phyloP scores from a whole-genome alignment of 352 stramenopile genomes.

The Phytophthora europaea region DNA sequence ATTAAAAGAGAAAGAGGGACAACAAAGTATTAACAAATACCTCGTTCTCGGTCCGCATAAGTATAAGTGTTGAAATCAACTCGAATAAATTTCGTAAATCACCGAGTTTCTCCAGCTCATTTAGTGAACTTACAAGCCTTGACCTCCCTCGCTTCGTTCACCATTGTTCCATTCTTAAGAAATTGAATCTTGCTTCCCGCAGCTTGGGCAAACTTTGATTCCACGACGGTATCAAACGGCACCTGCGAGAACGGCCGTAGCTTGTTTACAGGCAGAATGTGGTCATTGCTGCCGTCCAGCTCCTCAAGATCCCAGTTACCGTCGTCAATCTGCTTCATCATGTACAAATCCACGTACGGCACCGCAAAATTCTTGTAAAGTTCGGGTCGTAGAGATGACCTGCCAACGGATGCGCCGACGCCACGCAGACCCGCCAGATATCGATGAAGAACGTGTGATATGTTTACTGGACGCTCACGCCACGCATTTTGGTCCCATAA shows the following conservation, averaged over 20 bases:
- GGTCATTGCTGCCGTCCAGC: constrained; percentile 27
- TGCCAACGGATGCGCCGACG: constrained; percentile 42
- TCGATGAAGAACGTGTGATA: constrained; percentile 54
- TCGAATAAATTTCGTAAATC: no score
- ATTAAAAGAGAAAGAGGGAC: no score
- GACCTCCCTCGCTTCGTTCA: no score
- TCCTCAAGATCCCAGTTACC: constrained; percentile 23
- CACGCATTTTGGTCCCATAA: background rate
- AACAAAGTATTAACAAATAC: no score
- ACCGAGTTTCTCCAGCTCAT: no score
- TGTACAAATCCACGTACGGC: constrained; percentile 53
- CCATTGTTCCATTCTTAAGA: no score
- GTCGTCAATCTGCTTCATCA: constrained; percentile 17
- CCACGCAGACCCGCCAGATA: constrained; percentile 50
- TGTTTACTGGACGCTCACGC: background rate
- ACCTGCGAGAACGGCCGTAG: constrained; percentile 32
- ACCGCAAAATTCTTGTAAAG: constrained; percentile 20
- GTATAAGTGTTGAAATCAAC: no score
- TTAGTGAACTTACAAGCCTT: no score
- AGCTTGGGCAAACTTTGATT: constrained; percentile 36
- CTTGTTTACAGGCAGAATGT: constrained; percentile 22
- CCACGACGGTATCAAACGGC: constrained; percentile 40
- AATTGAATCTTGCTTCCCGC: background rate
- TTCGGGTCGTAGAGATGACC: constrained; percentile 45
- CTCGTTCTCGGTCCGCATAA: no score